Percentiles rank a stretch among this genome's conserved stretches.
These are phyloP conservation scores for Xylaria flabelliformis DNA, from an alignment of 495 filamentous ascomycete genomes.

Conservation along the genomic window DNA sequence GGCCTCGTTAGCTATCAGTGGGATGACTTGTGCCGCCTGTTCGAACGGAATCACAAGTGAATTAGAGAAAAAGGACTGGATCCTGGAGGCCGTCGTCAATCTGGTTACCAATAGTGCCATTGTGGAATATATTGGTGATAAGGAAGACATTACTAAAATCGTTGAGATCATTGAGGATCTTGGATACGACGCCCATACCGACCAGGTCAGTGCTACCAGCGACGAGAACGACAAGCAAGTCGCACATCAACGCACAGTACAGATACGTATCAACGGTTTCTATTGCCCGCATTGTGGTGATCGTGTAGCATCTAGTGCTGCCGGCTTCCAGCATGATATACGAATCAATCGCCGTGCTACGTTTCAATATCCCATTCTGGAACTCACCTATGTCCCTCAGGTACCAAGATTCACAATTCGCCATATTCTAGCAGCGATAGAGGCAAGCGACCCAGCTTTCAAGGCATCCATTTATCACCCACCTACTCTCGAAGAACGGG, in stretches of 20 bases:
- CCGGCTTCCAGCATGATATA: slow-evolving; percentile 45
- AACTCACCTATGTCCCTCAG: slow-evolving; percentile 71
- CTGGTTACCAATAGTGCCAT: slow-evolving; percentile 75
- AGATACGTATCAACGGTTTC: slow-evolving; percentile 80
- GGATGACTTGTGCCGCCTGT: slow-evolving; percentile 87
- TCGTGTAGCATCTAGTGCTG: slow-evolving; percentile 57
- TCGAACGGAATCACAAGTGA: slow-evolving; percentile 67
- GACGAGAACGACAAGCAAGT: slow-evolving; percentile 27
- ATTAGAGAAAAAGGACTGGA: slow-evolving; percentile 66
- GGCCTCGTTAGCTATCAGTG: slow-evolving; percentile 73
- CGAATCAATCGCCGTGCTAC: slow-evolving; percentile 59
- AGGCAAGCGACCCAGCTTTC: slow-evolving; percentile 69
- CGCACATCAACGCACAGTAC: slow-evolving; percentile 60
- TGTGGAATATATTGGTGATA: slow-evolving; percentile 65
- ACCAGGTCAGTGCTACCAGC: slow-evolving; percentile 48
- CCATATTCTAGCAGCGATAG: slow-evolving; percentile 70
- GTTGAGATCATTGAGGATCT: slow-evolving; percentile 76
- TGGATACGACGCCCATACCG: slow-evolving; percentile 76
- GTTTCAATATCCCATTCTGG: slow-evolving; percentile 65
- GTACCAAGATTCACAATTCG: slow-evolving; percentile 78
- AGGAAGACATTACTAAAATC: slow-evolving; percentile 60
- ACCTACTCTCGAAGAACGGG: slow-evolving; percentile 84
- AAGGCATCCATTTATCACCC: slow-evolving; percentile 74
- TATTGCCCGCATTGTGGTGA: slow-evolving; percentile 84
- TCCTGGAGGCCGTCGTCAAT: slow-evolving; percentile 70